These are phyloP conservation scores for Calocybe cyanea DNA, from an alignment of 768 basidiomycete genomes.

Conservation along the genomic window DNA sequence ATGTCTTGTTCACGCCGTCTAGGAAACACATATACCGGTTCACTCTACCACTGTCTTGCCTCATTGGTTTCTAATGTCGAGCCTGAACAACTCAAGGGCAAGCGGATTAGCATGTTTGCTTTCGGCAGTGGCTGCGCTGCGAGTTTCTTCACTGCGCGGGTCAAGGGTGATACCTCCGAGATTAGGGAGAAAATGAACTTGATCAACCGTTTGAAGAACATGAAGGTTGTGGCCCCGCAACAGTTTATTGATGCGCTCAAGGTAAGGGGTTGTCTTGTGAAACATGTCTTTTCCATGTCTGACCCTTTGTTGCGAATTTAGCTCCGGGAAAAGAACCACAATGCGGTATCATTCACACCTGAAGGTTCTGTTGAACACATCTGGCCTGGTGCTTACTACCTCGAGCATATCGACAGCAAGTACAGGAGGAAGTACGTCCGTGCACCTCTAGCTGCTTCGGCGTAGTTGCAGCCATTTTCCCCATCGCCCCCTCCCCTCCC, in stretches of 20 bases:
- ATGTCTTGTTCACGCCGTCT: slow-evolving; percentile 88
- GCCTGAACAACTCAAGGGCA: slow-evolving; percentile 67
- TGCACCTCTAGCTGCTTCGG: slow-evolving; percentile 30
- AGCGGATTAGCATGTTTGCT: slow-evolving; percentile 92
- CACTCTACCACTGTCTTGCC: slow-evolving; percentile 91
- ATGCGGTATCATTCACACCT: slow-evolving; percentile 80
- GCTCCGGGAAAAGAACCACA: slow-evolving; percentile 98
- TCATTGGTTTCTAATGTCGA: slow-evolving; percentile 75
- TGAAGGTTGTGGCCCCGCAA: slow-evolving; percentile 90
- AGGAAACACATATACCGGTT: slow-evolving; percentile 99
- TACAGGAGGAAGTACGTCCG: slow-evolving; percentile 85
- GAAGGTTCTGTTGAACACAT: slow-evolving; percentile 87
- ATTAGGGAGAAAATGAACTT: slow-evolving; percentile 84
- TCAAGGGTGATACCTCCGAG: slow-evolving; percentile 84
- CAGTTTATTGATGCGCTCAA: slow-evolving; percentile 84
- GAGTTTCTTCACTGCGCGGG: slow-evolving; percentile 83
- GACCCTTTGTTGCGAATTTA: slow-evolving; percentile 27
- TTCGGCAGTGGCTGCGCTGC: slow-evolving; percentile 96
- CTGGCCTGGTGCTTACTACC: slow-evolving; percentile 93
- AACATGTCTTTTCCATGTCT: slow-evolving; percentile 4
- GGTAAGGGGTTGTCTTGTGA: slow-evolving; percentile 36
- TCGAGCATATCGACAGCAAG: slow-evolving; percentile 84
- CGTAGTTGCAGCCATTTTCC: too few species aligned
- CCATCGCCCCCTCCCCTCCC: too few species aligned
- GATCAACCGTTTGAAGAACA: slow-evolving; percentile 66